Base-by-base conservation (phyloP, 2,329 filamentous ascomycete genomes). In the Fusarium coffeatum region DNA sequence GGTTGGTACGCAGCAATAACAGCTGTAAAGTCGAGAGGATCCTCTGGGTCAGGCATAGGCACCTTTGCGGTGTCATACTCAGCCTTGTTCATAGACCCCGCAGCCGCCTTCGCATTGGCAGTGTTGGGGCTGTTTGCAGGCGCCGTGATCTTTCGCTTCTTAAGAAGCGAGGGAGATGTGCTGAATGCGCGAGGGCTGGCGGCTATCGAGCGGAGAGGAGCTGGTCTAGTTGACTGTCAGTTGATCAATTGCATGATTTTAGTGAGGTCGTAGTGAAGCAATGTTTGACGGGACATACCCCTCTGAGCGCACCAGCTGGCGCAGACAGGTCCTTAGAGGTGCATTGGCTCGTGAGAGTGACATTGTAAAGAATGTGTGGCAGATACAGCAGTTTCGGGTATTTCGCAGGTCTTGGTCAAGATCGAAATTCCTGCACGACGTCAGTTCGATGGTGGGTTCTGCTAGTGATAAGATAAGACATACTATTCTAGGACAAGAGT, bases 21-120 rank as follows among this genome's bases (percentile, higher is more conserved):
- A 76, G 85, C 80, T 56, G 81, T 79, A 70, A 87, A 82, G 79
- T 87, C 80, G 74, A 85, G 82, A 15, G 84, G 84, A 40, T 86
- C 80, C 25, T 81, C 76, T 7, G 80, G 76, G 73, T 80, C 74
- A 20, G 83, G 76, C 22, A 78, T 70, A 42, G 71, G 59, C 45
- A 57, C 68, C 45, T 72, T 70, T 16, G 71, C 57, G 22, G 72
- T 68, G 16, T 75, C 62, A 23, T 73, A 58, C 28, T 70, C 65
- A 41, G 67, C 67, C 54, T 72, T 54, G 32, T 71, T 43, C 42
- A 71, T 27, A 8, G 75, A 28, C 28, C 70, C 53, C 23, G 73
- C 46, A 46, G 70, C 57, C 8, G 59, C 63, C 55, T 68, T 64
- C 45, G 68, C 61, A 40, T 63, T 68, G 23, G 60, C 45, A 41